Base-by-base conservation (phyloP, 805 yeast genomes). In the Ogataea trehaloabstinens region DNA sequence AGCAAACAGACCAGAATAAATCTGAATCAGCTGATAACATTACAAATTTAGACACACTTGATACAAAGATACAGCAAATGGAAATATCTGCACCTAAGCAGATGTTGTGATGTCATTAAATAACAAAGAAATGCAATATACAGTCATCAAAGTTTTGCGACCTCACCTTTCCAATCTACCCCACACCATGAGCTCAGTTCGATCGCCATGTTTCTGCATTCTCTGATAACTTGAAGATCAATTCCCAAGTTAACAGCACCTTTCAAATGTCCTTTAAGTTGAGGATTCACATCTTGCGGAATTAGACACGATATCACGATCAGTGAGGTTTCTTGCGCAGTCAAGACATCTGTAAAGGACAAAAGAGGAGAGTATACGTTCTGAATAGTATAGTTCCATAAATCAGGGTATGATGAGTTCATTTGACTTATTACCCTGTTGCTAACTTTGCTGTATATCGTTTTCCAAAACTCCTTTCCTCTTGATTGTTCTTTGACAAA, bases 231-330 rank as follows among this genome's bases (percentile, higher is more conserved):
- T 36, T 80, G 85, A 20, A 58, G 53, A 7, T 84, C 68, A 6
- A 85, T 83, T 0, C 96, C 96, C 20, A 79, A 74, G 53, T 87
- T 88, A 35, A 80, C 45, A 0, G 96, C 96, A 0, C 97, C 97
- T 58, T 74, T 77, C 44, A 90, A 69, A 57, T 90, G 97, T 0
- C 97, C 97, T 61, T 87, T 85, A 48, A 90, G 69, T 53, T 90
- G 96, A 0, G 96, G 95, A 49, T 85, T 87, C 8, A 90, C 96
- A 60, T 90, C 95, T 56, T 87, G 96, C 1, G 97, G 96, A 8
- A 90, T 80, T 48, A 90, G 70, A 44, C 91, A 73, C 0, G 95
- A 81, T 13, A 90, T 75, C 2, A 90, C 78, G 22, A 87, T 81
- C 42, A 87, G 56, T 22, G 91, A 80, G 1, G 96, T 83, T 46